Conservation (phyloP, 2,329 filamentous ascomycete species). For the Waltergamsia citrina region DNA sequence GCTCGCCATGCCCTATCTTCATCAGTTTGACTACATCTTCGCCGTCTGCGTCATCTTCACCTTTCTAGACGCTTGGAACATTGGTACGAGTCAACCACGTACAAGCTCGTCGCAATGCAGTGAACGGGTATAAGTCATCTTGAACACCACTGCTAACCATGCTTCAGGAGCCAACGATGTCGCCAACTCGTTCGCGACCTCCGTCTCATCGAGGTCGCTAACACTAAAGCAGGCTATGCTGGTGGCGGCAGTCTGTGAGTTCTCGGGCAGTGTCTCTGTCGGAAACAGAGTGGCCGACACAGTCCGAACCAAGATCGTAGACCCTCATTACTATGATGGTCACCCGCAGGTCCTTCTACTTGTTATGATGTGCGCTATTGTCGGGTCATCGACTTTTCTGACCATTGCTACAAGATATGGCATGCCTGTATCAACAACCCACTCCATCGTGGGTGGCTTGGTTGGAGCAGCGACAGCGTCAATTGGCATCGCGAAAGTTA, state of each 20-base stretch:
- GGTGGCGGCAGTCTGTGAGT: constrained; percentile 31
- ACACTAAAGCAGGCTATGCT: constrained; percentile 36
- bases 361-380: constrained; percentile 43
- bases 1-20: constrained; percentile 16
- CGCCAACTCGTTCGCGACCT: constrained; percentile 37
- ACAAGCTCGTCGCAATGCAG: too few relatives aligned
- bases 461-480: constrained; percentile 24
- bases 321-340: constrained; percentile 28
- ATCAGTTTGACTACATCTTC: constrained; percentile 47
- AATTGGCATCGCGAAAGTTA: constrained; percentile 23
- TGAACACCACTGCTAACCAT: too few relatives aligned
- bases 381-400: constrained; percentile 40
- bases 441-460: constrained; percentile 36
- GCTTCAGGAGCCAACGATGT: constrained; percentile 36
- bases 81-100: constrained; percentile 33
- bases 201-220: constrained; percentile 33
- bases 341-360: constrained; percentile 38
- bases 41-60: constrained; percentile 46
- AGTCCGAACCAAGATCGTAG: constrained; percentile 36
- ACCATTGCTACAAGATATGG: constrained; percentile 40
- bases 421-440: constrained; percentile 44
- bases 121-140: too few relatives aligned
- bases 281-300: constrained; percentile 29
- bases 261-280: constrained; percentile 30
- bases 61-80: constrained; percentile 50